A percentile compares a stretch with the other conserved stretches of the same genome.
These are phyloP conservation scores for Wickerhamiella siamensis DNA, from an alignment of 805 yeast species.

Conservation along the genomic window DNA sequence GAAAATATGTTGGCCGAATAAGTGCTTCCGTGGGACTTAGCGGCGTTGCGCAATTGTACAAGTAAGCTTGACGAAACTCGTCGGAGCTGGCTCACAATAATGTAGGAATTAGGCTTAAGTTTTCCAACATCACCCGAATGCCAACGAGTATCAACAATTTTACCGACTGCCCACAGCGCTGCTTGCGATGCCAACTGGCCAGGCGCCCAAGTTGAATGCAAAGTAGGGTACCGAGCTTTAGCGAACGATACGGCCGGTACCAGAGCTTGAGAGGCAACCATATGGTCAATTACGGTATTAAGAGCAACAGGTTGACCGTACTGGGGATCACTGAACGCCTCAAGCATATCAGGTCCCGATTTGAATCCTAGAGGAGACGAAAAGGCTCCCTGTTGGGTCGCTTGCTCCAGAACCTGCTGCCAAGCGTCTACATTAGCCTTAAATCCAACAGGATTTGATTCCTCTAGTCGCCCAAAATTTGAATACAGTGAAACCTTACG, in stretches of 20 bases:
- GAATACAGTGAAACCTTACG: constrained; percentile 36
- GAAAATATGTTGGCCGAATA: constrained; percentile 9
- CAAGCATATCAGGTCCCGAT: constrained; percentile 17
- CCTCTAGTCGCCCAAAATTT: constrained; percentile 32
- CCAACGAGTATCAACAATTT: constrained; percentile 13
- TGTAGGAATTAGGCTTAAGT: constrained; percentile 20
- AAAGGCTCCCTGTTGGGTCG: constrained; percentile 19
- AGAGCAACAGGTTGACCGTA: constrained; percentile 24
- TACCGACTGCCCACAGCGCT: constrained; percentile 8
- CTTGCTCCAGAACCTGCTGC: constrained; percentile 26
- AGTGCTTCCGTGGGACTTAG: constrained; percentile 6
- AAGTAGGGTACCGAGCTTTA: constrained; percentile 7
- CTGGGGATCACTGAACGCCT: constrained; percentile 15
- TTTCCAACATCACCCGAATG: constrained; percentile 16
- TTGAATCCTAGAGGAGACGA: constrained; percentile 19
- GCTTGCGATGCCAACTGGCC: not conserved
- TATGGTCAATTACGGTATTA: constrained; percentile 20
- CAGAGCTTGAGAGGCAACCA: constrained; percentile 18
- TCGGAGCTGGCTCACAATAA: constrained; percentile 13
- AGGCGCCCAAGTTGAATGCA: constrained; percentile 2
- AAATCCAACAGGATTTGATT: constrained; percentile 35
- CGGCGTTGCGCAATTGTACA: constrained; percentile 3
- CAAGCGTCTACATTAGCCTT: constrained; percentile 37
- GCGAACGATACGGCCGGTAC: constrained; percentile 18
- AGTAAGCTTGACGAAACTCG: constrained; percentile 8